Evolutionary conservation across 148 eudicot genomes (phyloP).

Genomic region (Chenopodium formosanum): DNA sequence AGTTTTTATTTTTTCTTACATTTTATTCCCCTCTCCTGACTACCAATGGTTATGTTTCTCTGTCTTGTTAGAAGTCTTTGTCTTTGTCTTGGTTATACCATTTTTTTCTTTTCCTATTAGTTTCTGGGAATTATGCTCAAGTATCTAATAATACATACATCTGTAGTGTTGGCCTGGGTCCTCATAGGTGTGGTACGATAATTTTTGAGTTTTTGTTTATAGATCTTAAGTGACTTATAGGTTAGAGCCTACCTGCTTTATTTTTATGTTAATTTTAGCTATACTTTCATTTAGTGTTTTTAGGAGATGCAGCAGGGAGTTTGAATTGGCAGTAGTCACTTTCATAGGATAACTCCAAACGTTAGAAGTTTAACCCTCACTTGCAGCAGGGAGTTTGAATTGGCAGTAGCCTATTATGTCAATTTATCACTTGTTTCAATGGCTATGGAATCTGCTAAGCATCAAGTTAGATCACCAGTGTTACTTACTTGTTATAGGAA

Average conservation of each 20-base stretch:
- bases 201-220: not conserved
- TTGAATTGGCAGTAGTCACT: not conserved
- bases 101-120: not conserved
- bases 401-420: too few species aligned
- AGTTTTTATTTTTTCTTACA: too few species aligned
- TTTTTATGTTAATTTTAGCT: not conserved
- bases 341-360: not conserved
- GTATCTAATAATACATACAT: not conserved
- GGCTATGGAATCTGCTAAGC: too few species aligned
- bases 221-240: too few species aligned
- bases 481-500: too few species aligned
- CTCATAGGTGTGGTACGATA: not conserved
- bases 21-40: not conserved
- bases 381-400: too few species aligned
- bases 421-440: too few species aligned
- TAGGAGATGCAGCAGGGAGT: not conserved
- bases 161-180: not conserved
- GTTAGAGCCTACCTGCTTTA: not conserved
- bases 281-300: not conserved
- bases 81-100: not conserved
- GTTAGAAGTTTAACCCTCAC: too few species aligned
- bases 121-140: not conserved
- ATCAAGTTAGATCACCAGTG: too few species aligned
- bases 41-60: not conserved
- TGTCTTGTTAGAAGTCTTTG: not conserved